Evolutionary conservation across 495 filamentous ascomycete genomes (phyloP), one percentile per base, ranked within the genome.

Genomic region (Parathielavia appendiculata): DNA sequence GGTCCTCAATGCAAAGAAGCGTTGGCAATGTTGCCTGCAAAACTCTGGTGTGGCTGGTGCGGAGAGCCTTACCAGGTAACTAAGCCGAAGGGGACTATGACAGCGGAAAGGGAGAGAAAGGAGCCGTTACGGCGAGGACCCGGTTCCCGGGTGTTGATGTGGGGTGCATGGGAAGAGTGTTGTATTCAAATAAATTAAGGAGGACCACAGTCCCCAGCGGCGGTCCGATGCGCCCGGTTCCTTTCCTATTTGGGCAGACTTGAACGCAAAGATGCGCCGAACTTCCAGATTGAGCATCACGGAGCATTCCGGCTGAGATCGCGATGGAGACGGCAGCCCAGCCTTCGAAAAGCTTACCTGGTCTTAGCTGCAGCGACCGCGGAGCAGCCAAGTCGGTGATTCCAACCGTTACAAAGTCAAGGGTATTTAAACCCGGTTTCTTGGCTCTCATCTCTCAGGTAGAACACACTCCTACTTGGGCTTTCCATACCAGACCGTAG

Each of bases 231-330:
- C 22, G 23, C 4, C 26, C 13, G 46, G 26, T 12, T 32, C 26
- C 17, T 49, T 49, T 13, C 46, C 46, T 34, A 34, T 32, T 49
- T 7, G 16, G 46, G 40, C 17, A 44, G 3, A 30, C 2, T 30
- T 1, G n/a, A 19, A 2, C 14, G 5, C 19, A 14, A 9, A 17
- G 5, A 7, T 17, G 20, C 51, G 40, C 52, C 52, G 52, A 46
- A 46, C 17, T 45, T 45, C 52, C 52, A 10, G 11, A 46, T 55
- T 38, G 26, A 55, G 52, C 52, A 22, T 45, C 52, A 54, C 52
- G 40, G 52, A 55, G 34, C 50, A 12, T 53, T 36, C 19, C 35
- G 36, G 36, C 36, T 30, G 36, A 41, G 35, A 14, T 30, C 3
- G 26, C 6, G 50, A 40, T 22, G 13, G 50, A 53, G 50, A 53